These are phyloP conservation scores for Botrytis porri DNA, from an alignment of 2,329 filamentous ascomycete genomes.

Conservation along the genomic window DNA sequence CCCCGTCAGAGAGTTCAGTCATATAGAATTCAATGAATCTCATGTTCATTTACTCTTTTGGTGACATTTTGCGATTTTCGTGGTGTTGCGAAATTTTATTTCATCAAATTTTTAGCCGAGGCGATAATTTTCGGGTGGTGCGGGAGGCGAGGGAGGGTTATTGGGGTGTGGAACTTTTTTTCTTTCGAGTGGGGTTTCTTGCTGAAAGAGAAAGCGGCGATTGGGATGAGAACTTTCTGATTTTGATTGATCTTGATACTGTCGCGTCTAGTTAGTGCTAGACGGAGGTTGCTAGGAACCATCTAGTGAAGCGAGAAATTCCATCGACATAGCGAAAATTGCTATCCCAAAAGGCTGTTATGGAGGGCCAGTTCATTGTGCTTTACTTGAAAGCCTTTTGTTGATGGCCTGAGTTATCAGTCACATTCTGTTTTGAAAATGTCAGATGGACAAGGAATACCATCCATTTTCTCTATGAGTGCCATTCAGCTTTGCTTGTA, in stretches of 20 bases:
- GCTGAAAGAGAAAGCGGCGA: not conserved
- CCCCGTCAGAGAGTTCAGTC: conserved; percentile 25
- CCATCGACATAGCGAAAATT: not conserved
- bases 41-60: not conserved
- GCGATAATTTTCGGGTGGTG: not conserved
- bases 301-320: not conserved
- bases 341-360: not conserved
- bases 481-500: not conserved
- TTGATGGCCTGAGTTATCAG: not conserved
- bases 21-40: not conserved
- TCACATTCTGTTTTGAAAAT: not conserved
- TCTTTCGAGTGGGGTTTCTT: not conserved
- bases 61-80: not conserved
- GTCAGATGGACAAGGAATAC: too few relatives aligned
- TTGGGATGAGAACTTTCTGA: not conserved
- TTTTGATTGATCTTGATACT: not conserved
- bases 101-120: not conserved
- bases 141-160: not conserved
- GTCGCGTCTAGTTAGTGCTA: not conserved
- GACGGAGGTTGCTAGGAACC: not conserved
- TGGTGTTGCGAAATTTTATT: not conserved
- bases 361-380: not conserved
- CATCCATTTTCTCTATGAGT: not conserved
- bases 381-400: not conserved
- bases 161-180: not conserved